Base-by-base conservation (phyloP, 177 flowering plant genomes). In the Telopea speciosissima region DNA sequence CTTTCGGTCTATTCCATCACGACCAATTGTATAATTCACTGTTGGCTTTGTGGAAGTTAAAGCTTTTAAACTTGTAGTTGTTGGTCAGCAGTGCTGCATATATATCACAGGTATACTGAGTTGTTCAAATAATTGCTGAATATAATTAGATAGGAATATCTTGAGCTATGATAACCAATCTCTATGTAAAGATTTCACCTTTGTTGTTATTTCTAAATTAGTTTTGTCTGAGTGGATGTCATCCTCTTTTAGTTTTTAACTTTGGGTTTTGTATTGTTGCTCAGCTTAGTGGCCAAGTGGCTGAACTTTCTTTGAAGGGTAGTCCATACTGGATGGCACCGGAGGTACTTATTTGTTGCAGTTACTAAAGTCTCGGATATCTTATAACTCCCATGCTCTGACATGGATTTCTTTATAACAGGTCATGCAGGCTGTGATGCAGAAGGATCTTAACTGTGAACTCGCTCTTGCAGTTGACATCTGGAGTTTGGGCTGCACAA, bases 261-360 rank as follows among this genome's bases (percentile, higher is more conserved):
- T 5, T 58, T 58, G 16, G 61, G 63, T 62, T 68, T 68, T 64
- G 65, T 56, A 26, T 73, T 74, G 62, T 42, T 79, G 7, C 76
- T 69, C 86, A 92, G 99, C 88, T 95, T 68, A 78, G 78, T 76
- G 95, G 94, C 66, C 90, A 84, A 68, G 76, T 77, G 70, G 84
- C 89, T 76, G 80, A 85, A 73, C 97, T 91, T 66, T 95, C 99
- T 63, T 65, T 92, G 70, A 92, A 86, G 88, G 99, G 99, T 69
- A 92, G 96, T 77, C 97, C 99, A 54, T 90, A 92, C 79, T 92
- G 99, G 99, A 91, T 95, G 97, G 97, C 99, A 73, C 99, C 99
- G 58, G 99, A 95, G 97, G 99, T 95, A 78, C 61, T 63, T 67
- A 8, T 52, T 71, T 33, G 24, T 22, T 19, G 8, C n/a, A 19